Evolutionary conservation across 2,329 filamentous ascomycete species (phyloP), one percentile per base, ranked within the genome.

Genomic region (Paraconiothyrium sp.): DNA sequence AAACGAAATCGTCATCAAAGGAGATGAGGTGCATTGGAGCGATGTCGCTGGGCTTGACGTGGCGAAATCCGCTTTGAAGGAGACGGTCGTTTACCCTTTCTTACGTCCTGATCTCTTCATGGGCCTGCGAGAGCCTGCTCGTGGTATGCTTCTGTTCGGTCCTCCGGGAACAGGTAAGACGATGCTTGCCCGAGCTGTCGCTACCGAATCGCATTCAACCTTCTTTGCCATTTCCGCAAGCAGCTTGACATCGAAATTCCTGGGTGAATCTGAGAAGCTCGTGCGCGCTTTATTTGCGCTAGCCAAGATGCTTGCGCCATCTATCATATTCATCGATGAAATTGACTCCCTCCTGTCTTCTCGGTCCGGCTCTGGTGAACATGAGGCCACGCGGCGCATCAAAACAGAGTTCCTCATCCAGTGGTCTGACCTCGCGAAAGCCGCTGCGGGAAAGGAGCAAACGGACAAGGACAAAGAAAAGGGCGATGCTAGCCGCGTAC

Each of bases 401-500:
- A 99, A 99, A 81, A 99, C 95, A 0, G 95, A 99, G 75, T 99
- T 99, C 71, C 82, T 99, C 34, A 97, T 99, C 32, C 94, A 97
- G 74, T 99, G 95, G 95, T 95, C 92, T 61, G 93, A 97, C 75
- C 81, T 99, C 2, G 93, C 97, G 73, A 89, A 93, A 66, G 95
- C 95, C 2, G 95, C 95, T 7, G 94, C 94, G 4, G 94, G 94
- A 0, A 86, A 92, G 41, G 93, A 96, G 74, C 83, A 87, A 51
- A 85, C 78, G 14, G 85, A 88, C 14, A 89, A 85, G 61, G 88
- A 91, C 39, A 91, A 87, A 67, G 88, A 90, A 62, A 84, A 85
- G 58, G 93, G 93, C 0, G 94, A 98, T 78, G 88, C 94, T 4
- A 95, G 90, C 65, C 86, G 94, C 56, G 95, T 99, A 1, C 84